Percentiles rank a stretch among this genome's conserved stretches.
These are phyloP conservation scores for Nitzschia inconspicua DNA, from an alignment of 108 stramenopile species.

Conservation along the genomic window DNA sequence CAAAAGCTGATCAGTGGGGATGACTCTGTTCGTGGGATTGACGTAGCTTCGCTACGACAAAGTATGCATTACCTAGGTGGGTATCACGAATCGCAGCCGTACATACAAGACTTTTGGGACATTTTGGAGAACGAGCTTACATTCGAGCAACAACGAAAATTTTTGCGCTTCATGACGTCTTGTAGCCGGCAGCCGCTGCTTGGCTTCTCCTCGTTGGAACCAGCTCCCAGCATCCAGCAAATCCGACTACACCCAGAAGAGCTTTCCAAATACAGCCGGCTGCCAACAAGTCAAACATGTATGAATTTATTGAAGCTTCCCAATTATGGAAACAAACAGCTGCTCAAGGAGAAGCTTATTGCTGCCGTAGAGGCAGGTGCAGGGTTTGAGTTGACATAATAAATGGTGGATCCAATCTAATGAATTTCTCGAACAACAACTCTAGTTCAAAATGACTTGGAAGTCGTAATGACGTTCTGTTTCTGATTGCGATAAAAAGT, in stretches of 20 bases:
- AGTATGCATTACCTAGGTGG: conserved; percentile 89
- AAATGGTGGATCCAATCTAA: conserved; percentile 13
- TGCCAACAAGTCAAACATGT: conserved; percentile 93
- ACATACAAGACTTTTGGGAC: conserved; percentile 84
- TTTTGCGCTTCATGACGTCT: conserved; percentile 94
- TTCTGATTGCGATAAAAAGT: too few relatives aligned
- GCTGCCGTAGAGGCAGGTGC: conserved; percentile 94
- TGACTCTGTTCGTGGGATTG: conserved; percentile 84
- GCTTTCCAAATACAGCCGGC: conserved; percentile 56
- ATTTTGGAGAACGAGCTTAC: conserved; percentile 78
- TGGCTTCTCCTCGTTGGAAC: conserved; percentile 88
- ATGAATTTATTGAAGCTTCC: conserved; percentile 98
- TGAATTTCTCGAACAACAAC: too few relatives aligned
- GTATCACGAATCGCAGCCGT: conserved; percentile 92
- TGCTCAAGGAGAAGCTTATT: conserved; percentile 87
- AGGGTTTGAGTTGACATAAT: conserved; percentile 94
- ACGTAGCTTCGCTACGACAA: conserved; percentile 78
- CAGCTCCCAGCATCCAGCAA: conserved; percentile 89
- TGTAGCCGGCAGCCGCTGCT: conserved; percentile 94
- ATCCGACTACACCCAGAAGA: conserved; percentile 70
- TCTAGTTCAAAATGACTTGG: too few relatives aligned
- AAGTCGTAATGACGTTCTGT: too few relatives aligned
- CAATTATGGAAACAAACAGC: conserved; percentile 77
- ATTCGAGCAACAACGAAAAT: conserved; percentile 83
- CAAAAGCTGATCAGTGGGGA: conserved; percentile 96